Percentiles rank a stretch among this genome's conserved stretches.
Evolutionary conservation across 768 basidiomycete species (phyloP).

Genomic region (Termitomyces titanicus): DNA sequence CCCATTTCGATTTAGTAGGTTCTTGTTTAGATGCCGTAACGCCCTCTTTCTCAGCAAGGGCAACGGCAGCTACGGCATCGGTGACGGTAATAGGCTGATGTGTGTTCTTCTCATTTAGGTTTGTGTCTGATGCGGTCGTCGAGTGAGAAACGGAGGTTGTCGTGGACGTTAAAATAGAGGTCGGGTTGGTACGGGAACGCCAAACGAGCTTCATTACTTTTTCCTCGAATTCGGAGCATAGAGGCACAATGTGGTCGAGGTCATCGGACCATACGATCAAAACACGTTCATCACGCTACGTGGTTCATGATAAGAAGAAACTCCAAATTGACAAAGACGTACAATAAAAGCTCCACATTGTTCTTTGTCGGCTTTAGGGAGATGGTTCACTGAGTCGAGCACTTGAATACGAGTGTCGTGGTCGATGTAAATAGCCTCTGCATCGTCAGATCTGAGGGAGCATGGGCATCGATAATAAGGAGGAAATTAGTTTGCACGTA

Average conservation of each 20-base stretch:
- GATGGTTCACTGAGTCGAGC: slow-evolving; percentile 60
- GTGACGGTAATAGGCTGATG: slow-evolving; percentile 23
- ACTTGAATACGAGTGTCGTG: slow-evolving; percentile 84
- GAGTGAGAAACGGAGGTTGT: slow-evolving; percentile 41
- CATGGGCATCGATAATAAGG: background rate
- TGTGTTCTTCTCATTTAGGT: slow-evolving; percentile 48
- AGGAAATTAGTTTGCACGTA: slow-evolving; percentile 28
- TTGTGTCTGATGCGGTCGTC: slow-evolving; percentile 47
- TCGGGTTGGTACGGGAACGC: slow-evolving; percentile 37
- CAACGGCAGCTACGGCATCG: slow-evolving; percentile 29
- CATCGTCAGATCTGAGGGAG: slow-evolving; percentile 49
- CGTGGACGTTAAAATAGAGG: slow-evolving; percentile 36
- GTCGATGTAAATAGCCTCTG: slow-evolving; percentile 66
- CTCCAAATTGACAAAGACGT: slow-evolving; percentile 22
- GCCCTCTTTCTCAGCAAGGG: slow-evolving; percentile 28
- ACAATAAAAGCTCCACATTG: slow-evolving; percentile 89
- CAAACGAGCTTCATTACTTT: slow-evolving; percentile 59
- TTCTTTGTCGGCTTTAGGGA: slow-evolving; percentile 83
- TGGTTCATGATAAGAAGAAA: slow-evolving; percentile 8
- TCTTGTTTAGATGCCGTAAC: slow-evolving; percentile 14
- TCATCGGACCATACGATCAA: slow-evolving; percentile 85
- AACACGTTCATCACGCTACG: slow-evolving; percentile 77
- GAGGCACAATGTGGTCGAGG: slow-evolving; percentile 73
- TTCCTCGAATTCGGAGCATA: slow-evolving; percentile 70
- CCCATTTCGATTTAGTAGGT: slow-evolving; percentile 34